phyloP scores from a whole-genome alignment of 1,284 basidiomycete genomes.

The Fomitopsis schrenkii region DNA sequence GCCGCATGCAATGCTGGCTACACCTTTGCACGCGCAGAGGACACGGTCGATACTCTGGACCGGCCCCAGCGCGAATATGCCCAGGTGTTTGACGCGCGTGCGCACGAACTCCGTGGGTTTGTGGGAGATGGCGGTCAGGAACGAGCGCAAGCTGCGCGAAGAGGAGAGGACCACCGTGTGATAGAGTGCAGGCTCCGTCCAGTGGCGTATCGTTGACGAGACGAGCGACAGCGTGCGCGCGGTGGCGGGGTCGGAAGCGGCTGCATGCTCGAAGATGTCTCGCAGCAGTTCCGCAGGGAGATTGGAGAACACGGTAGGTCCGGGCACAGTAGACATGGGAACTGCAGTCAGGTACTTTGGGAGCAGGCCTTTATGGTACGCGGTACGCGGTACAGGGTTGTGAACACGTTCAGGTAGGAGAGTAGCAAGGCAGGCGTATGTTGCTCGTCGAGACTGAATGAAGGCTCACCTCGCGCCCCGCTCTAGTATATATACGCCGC shows the following conservation, averaged over 20 bases:
- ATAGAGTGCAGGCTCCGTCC: constrained; percentile 35
- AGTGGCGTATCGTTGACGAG: constrained; percentile 28
- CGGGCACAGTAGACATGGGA: constrained; percentile 6
- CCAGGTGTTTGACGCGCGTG: constrained; percentile 25
- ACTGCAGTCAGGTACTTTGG: not conserved
- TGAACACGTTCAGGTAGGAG: constrained; percentile 7
- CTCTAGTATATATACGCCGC: constrained; percentile 2
- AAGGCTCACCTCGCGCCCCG: not conserved
- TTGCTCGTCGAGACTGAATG: not conserved
- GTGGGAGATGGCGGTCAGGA: constrained; percentile 27
- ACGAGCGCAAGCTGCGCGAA: constrained; percentile 28
- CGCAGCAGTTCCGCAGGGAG: constrained; percentile 35
- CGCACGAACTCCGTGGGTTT: constrained; percentile 24
- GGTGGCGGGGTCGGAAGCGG: constrained; percentile 23
- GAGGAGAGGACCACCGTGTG: constrained; percentile 35
- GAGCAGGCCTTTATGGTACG: not conserved
- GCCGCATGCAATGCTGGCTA: constrained; percentile 35
- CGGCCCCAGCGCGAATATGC: constrained; percentile 33
- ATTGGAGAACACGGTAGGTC: constrained; percentile 22
- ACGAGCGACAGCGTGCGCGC: constrained; percentile 33
- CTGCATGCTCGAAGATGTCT: constrained; percentile 33
- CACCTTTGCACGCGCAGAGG: constrained; percentile 28
- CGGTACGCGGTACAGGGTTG: not conserved
- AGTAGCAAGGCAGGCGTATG: constrained; percentile 6
- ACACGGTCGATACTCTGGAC: constrained; percentile 30